A percentile compares a stretch with the other conserved stretches of the same genome.
phyloP scores from a whole-genome alignment of 768 basidiomycete genomes.

The Naganishia randhawae region DNA sequence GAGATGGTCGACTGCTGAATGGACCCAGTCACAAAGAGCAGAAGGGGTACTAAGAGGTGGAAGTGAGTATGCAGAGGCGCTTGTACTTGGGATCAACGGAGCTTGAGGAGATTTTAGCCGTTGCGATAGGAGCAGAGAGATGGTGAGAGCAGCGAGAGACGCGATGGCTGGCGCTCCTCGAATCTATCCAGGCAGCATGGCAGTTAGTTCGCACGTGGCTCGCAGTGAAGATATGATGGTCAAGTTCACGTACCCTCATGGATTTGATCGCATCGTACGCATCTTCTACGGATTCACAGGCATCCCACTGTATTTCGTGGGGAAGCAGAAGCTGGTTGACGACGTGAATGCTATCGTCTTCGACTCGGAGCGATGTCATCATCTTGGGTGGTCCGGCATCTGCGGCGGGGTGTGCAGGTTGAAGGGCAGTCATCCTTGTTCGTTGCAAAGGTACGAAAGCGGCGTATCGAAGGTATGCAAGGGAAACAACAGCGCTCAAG shows the following conservation, averaged over 20 bases:
- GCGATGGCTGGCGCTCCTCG: constrained; percentile 94
- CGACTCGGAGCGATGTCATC: constrained; percentile 51
- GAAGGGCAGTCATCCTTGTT: constrained; percentile 16
- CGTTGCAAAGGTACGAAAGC: neutral
- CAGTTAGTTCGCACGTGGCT: neutral
- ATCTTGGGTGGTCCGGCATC: constrained; percentile 40
- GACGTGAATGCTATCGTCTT: constrained; percentile 61
- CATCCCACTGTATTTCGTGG: constrained; percentile 49
- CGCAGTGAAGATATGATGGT: neutral
- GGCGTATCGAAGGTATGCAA: neutral
- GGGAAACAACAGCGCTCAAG: too few species aligned
- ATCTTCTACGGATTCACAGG: constrained; percentile 66
- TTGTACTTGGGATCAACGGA: neutral
- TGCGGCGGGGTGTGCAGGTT: constrained; percentile 18
- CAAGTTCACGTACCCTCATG: constrained; percentile 67
- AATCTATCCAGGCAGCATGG: constrained; percentile 54
- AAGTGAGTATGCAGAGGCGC: constrained; percentile 24
- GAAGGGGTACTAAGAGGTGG: constrained; percentile 52
- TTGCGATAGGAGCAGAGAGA: constrained; percentile 58
- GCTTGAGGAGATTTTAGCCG: constrained; percentile 23
- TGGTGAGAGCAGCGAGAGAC: constrained; percentile 77
- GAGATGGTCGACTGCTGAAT: constrained; percentile 65
- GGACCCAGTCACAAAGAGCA: constrained; percentile 59
- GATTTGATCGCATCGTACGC: constrained; percentile 91
- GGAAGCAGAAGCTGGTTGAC: constrained; percentile 86